Base-by-base conservation (phyloP, 2,329 filamentous ascomycete genomes). In the Chrysoporthe puriensis region DNA sequence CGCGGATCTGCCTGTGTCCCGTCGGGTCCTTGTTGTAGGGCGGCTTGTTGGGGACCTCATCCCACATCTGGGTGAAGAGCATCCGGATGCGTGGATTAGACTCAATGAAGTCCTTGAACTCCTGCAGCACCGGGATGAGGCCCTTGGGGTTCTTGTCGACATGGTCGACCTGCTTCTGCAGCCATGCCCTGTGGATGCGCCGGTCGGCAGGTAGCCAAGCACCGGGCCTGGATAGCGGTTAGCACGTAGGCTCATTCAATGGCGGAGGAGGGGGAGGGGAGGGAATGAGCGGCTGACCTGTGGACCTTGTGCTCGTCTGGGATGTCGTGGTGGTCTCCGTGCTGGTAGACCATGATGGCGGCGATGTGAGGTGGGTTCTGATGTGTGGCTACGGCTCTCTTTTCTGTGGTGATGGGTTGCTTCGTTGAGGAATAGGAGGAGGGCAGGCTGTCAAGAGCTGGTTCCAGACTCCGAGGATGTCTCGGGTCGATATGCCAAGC, bases 21-120 rank as follows among this genome's bases (percentile, higher is more conserved):
- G 85, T 87, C 0, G 89, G 88, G 69, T 91, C 89, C 7, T 79
- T 81, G 68, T 77, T 74, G 77, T 92, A 92, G 0, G 86, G 85
- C 21, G 82, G 79, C 76, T 87, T 88, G 43, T 76, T 74, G 0
- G 90, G 90, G 26, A 92, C 81, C 77, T 92, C 87, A 42, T 86
- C 81, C 77, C 90, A 92, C 90, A 92, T 92, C 70, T 84, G 80
- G 34, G 80, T 80, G 73, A 91, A 87, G 75, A 89, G 86, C 83
- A 92, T 88, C 79, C 87, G 89, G 36, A 92, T 79, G 32, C 88
- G 84, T 1, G 88, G 79, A 70, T 88, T 88, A 40, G 76, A 76
- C 75, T 92, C 90, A 70, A 93, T 92, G 34, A 92, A 78, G 1
- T 85, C 76, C 73, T 88, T 83, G 79, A 93, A 91, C 70, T 91